phyloP scores from a whole-genome alignment of 2,329 filamentous ascomycete genomes.

The Coniochaeta sp. region DNA sequence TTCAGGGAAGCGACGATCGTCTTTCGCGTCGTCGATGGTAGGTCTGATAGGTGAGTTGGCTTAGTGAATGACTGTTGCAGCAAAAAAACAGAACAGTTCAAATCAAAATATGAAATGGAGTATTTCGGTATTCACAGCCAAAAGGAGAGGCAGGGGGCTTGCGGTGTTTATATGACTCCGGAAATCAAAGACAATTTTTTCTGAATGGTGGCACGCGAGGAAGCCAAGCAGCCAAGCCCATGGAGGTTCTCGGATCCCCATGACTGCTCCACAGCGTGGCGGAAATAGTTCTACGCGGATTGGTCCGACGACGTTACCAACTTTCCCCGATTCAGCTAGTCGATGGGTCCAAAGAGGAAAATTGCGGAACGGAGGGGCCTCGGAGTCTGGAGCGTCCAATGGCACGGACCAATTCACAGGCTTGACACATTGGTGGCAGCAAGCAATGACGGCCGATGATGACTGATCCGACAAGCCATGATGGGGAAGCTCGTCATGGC shows the following conservation, averaged over 20 bases:
- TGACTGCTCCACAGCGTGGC: background rate
- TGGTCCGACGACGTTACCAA: background rate
- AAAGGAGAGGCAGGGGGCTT: background rate
- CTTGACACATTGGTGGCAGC: background rate
- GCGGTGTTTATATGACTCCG: background rate
- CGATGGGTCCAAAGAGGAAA: background rate
- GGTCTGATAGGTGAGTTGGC: background rate
- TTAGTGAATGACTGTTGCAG: background rate
- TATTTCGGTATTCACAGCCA: background rate
- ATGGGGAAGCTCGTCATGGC: background rate
- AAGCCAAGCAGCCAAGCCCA: too few relatives aligned
- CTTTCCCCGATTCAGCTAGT: background rate
- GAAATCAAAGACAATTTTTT: background rate
- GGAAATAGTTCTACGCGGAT: background rate
- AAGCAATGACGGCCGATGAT: background rate
- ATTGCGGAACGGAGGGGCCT: background rate
- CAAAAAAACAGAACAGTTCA: background rate
- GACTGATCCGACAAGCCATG: background rate
- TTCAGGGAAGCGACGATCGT: background rate
- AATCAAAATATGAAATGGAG: background rate
- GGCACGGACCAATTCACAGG: background rate
- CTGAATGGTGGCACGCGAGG: background rate
- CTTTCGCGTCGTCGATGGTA: slow-evolving; percentile 1
- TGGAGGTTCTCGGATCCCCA: background rate
- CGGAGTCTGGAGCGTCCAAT: slow-evolving; percentile 1